Base-by-base conservation (phyloP, 2,329 filamentous ascomycete genomes). In the Didymellaceae sp. region DNA sequence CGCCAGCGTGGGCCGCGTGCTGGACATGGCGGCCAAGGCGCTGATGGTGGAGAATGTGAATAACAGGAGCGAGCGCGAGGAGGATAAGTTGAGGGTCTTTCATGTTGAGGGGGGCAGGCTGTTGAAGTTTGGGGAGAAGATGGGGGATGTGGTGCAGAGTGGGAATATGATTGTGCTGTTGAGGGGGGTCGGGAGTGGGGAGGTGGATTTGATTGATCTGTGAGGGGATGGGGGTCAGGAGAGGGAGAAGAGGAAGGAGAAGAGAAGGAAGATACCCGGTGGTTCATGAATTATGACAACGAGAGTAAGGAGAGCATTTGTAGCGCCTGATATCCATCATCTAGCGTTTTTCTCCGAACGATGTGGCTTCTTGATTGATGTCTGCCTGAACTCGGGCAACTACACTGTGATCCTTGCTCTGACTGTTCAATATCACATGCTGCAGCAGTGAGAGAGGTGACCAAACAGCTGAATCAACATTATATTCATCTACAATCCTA, bases 151-250 rank as follows among this genome's bases (percentile, higher is more conserved):
- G 21, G 78, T 95, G 51, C 84, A 84, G 58, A 92, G 84, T 60
- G 94, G 94, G 1, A 93, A 99, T 70, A 97, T 91, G 9, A 85
- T 99, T 57, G 91, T 97, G 18, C 70, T 99, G 64, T 66, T 99
- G 44, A 81, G 94, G 55, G 94, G 94, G 0, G 87, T 97, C 43
- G 94, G 94, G 0, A 86, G 96, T 50, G 84, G 89, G 46, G 75
- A 83, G 43, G 86, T 86, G 16, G 86, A 91, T 72, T 73, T 92
- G 62, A 89, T 91, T 54, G 81, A 87, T 57, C 38, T 71, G 14
- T 70, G 59, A 65, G 25, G 1, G 28, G n/a, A n/a, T n/a, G n/a
- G n/a, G n/a, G n/a, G n/a, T n/a, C n/a, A n/a, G n/a, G n/a, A n/a
- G n/a, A 32, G 1, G 24, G 11, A 32, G 5, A 13, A 32, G 3